Percentiles rank a stretch among this genome's conserved stretches.
These are phyloP conservation scores for Saccharomycopsis sp. DNA, from an alignment of 805 yeast species.

Conservation along the genomic window DNA sequence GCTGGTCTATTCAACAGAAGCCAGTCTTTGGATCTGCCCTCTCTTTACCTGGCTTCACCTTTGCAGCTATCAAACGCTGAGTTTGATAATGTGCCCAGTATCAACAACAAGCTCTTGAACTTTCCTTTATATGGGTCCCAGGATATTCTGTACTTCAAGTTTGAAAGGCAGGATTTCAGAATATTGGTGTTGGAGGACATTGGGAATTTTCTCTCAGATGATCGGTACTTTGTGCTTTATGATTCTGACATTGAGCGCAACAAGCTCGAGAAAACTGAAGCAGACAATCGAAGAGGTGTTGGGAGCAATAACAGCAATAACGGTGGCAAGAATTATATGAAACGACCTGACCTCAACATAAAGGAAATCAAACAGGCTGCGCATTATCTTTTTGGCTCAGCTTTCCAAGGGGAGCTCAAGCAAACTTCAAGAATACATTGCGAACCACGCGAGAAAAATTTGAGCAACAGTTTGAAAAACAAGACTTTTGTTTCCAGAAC, in stretches of 20 bases:
- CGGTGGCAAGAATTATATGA: not conserved
- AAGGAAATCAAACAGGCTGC: conserved; percentile 14
- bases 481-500: conserved; percentile 18
- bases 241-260: conserved; percentile 17
- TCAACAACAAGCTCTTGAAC: conserved; percentile 3
- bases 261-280: not conserved
- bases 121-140: conserved; percentile 15
- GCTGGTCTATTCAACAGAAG: conserved; percentile 18
- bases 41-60: conserved; percentile 15
- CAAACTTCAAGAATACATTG: conserved; percentile 20
- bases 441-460: conserved; percentile 10
- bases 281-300: too few species aligned
- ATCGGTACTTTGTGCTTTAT: conserved; percentile 18
- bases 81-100: conserved; percentile 2
- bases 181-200: conserved; percentile 19
- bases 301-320: not conserved
- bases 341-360: too few species aligned
- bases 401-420: conserved; percentile 16
- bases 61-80: conserved; percentile 8
- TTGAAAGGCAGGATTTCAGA: conserved; percentile 14
- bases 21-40: conserved; percentile 12
- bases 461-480: conserved; percentile 3
- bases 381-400: conserved; percentile 18
- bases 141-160: conserved; percentile 6
- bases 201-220: conserved; percentile 8